These are phyloP conservation scores for Trichoderma koningiopsis DNA, from an alignment of 2,329 filamentous ascomycete genomes.

Conservation along the genomic window DNA sequence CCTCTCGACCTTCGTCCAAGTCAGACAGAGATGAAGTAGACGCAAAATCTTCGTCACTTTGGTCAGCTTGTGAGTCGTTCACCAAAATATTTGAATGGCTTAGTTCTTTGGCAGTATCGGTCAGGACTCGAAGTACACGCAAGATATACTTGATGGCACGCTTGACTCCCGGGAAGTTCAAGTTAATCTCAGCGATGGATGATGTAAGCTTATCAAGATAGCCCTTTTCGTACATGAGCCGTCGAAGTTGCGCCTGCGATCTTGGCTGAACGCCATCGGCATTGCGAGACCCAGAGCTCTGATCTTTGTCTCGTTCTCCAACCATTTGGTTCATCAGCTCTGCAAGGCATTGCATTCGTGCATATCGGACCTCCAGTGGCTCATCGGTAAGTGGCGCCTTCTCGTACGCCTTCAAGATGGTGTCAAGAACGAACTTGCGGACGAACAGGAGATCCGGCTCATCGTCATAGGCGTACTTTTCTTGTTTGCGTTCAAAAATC, in stretches of 20 bases:
- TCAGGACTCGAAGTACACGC: slow-evolving; percentile 82
- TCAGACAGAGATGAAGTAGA: slow-evolving; percentile 89
- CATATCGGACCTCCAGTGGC: slow-evolving; percentile 80
- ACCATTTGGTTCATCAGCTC: slow-evolving; percentile 94
- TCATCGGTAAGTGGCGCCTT: slow-evolving; percentile 81
- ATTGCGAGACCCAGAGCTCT: slow-evolving; percentile 46
- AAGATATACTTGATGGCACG: slow-evolving; percentile 95
- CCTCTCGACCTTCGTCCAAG: slow-evolving; percentile 81
- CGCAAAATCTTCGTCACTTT: slow-evolving; percentile 82
- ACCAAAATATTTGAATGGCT: slow-evolving; percentile 80
- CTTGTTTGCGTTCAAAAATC: slow-evolving; percentile 57
- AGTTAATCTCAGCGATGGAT: slow-evolving; percentile 91
- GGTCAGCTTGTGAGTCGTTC: slow-evolving; percentile 63
- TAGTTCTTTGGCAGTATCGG: slow-evolving; percentile 81
- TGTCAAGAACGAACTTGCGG: slow-evolving; percentile 91
- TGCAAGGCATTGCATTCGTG: slow-evolving; percentile 80
- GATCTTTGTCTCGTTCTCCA: slow-evolving; percentile 71
- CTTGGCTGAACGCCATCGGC: slow-evolving; percentile 46
- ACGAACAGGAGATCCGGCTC: slow-evolving; percentile 88
- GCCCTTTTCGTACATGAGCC: slow-evolving; percentile 98
- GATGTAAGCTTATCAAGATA: slow-evolving; percentile 86
- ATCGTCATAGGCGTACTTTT: slow-evolving; percentile 69
- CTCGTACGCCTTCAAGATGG: slow-evolving; percentile 87
- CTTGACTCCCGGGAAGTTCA: slow-evolving; percentile 92
- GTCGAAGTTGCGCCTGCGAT: slow-evolving; percentile 82